phyloP scores from a whole-genome alignment of 1,284 basidiomycete genomes.

The Melampsora americana region DNA sequence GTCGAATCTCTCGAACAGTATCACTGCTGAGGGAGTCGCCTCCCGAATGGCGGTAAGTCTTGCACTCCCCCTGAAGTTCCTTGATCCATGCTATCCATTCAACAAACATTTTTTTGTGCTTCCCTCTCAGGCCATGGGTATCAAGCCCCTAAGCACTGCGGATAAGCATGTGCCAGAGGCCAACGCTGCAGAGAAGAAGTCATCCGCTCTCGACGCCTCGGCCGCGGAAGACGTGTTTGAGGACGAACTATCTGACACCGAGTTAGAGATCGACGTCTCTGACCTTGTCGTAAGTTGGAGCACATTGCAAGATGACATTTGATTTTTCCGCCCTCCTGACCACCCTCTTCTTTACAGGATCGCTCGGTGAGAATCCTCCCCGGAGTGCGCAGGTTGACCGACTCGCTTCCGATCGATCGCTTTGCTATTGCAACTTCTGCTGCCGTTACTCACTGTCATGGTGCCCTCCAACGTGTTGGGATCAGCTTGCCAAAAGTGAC shows the following conservation, averaged over 20 bases:
- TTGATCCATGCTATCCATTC: too few species aligned
- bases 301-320: background rate
- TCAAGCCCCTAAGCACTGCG: too few species aligned
- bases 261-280: conserved; percentile 47
- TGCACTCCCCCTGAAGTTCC: too few species aligned
- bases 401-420: conserved; percentile 65
- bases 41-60: conserved; percentile 38
- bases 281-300: conserved; percentile 60
- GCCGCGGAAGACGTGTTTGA: conserved; percentile 56
- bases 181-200: too few species aligned
- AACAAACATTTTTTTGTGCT: too few species aligned
- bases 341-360: conserved; percentile 40
- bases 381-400: conserved; percentile 67
- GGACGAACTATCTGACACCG: conserved; percentile 58
- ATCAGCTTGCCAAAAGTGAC: conserved; percentile 69
- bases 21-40: conserved; percentile 46
- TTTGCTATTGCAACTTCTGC: conserved; percentile 75
- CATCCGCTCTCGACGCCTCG: conserved; percentile 46
- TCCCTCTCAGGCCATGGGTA: too few species aligned
- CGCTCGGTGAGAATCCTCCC: conserved; percentile 66
- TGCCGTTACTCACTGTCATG: conserved; percentile 66
- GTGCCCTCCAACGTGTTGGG: conserved; percentile 69
- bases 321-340: background rate
- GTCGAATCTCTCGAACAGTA: conserved; percentile 46
- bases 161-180: too few species aligned